Percentiles rank a stretch among this genome's conserved stretches.
These are phyloP conservation scores for Simmondsia chinensis DNA, from an alignment of 148 eudicot genomes.

Conservation along the genomic window DNA sequence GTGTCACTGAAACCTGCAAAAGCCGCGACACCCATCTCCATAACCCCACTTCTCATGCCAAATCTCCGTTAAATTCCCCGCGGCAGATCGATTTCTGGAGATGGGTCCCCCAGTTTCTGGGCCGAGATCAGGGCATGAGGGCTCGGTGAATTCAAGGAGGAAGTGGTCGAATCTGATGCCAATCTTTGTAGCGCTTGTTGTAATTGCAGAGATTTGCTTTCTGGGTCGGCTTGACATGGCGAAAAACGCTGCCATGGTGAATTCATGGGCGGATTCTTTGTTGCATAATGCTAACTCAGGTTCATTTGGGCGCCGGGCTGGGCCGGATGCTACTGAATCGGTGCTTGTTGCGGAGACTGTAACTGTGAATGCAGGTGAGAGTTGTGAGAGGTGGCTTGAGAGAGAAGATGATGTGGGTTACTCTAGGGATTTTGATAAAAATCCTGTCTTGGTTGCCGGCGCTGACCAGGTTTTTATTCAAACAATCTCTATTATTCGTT, in stretches of 20 bases:
- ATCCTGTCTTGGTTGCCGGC: slow-evolving; percentile 53
- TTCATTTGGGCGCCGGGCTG: no score
- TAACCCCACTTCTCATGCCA: no score
- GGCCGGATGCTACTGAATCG: slow-evolving; percentile 5
- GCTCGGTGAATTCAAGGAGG: slow-evolving; percentile 12
- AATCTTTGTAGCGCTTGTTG: slow-evolving; percentile 42
- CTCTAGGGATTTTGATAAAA: slow-evolving; percentile 55
- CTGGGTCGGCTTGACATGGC: slow-evolving; percentile 61
- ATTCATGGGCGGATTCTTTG: slow-evolving; percentile 66
- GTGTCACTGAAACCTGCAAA: no score
- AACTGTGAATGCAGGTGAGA: slow-evolving; percentile 9
- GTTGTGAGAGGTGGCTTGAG: slow-evolving; percentile 76
- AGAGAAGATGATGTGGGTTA: slow-evolving; percentile 49
- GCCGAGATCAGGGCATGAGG: no score
- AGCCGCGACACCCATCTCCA: no score
- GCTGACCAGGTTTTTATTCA: slow-evolving; percentile 41
- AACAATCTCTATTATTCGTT: no score
- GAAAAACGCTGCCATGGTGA: slow-evolving; percentile 49
- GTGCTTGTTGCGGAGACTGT: not conserved
- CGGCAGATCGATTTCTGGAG: no score
- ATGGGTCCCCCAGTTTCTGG: no score
- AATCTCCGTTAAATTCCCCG: no score
- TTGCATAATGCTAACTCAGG: slow-evolving; percentile 14
- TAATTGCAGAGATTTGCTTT: slow-evolving; percentile 57
- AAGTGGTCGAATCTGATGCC: slow-evolving; percentile 53